Evolutionary conservation across 2,329 filamentous ascomycete species (phyloP).

Genomic region (Colletotrichum kahawae): DNA sequence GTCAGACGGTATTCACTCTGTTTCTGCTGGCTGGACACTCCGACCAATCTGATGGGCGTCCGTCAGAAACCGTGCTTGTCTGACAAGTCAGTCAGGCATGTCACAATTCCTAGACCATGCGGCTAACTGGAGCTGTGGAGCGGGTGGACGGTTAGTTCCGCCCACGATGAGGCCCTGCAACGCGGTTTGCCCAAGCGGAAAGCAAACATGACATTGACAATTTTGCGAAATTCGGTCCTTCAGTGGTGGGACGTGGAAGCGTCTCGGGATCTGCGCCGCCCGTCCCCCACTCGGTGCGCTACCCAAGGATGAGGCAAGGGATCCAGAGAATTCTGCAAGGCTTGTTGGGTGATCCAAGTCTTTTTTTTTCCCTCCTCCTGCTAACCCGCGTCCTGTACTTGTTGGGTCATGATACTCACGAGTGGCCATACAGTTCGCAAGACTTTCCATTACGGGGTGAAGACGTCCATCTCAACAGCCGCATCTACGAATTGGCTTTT

Average conservation of each 20-base stretch:
- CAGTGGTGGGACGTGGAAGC: not conserved
- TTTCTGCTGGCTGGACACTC: not conserved
- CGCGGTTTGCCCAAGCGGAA: not conserved
- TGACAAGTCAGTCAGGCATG: not conserved
- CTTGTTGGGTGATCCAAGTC: not conserved
- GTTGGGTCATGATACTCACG: not conserved
- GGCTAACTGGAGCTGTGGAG: constrained; percentile 5
- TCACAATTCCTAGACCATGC: not conserved
- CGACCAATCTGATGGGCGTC: not conserved
- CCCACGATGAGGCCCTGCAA: not conserved
- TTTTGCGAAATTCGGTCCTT: not conserved
- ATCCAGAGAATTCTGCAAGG: not conserved
- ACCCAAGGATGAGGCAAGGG: not conserved
- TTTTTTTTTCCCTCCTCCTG: not conserved
- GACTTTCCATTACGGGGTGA: not conserved
- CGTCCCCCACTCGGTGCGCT: not conserved
- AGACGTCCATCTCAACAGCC: not conserved
- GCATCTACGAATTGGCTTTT: not conserved
- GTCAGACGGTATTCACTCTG: not conserved
- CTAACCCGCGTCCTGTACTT: not conserved
- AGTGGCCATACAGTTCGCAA: not conserved
- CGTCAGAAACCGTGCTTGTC: not conserved
- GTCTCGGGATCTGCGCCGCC: not conserved
- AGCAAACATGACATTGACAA: not conserved
- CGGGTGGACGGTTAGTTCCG: constrained; percentile 1